These are phyloP conservation scores for Fagopyrum homotropicum DNA, from an alignment of 148 eudicot species.

Conservation along the genomic window DNA sequence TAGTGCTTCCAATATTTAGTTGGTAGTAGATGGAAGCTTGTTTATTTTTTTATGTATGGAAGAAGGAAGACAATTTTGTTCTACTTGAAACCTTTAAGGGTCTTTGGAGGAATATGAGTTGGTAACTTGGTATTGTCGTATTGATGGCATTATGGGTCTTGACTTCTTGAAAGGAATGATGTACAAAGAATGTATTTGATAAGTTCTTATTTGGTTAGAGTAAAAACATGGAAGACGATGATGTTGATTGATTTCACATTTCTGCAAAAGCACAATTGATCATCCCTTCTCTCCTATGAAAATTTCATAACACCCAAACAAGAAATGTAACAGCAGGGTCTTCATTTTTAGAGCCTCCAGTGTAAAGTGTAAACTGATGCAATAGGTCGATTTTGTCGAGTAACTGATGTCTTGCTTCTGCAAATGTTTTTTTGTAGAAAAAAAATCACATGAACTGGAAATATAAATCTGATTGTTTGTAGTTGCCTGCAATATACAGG, in stretches of 20 bases:
- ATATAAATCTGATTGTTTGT: not conserved
- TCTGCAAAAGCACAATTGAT: not conserved
- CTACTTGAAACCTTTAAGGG: not conserved
- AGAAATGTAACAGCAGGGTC: not conserved
- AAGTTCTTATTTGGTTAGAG: not conserved
- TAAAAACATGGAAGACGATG: not conserved
- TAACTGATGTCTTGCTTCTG: not conserved
- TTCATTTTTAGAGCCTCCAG: not conserved
- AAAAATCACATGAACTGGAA: not conserved
- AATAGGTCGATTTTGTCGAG: no score
- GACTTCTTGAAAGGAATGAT: not conserved
- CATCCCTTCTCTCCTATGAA: not conserved
- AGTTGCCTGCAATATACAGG: constrained; percentile 27
- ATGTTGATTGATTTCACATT: not conserved
- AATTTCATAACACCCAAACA: not conserved
- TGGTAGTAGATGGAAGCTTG: not conserved
- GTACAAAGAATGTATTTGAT: not conserved
- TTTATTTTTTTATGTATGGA: not conserved
- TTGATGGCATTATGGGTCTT: not conserved
- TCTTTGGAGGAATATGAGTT: not conserved
- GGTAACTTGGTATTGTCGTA: not conserved
- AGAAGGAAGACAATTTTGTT: not conserved
- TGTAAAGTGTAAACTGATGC: not conserved
- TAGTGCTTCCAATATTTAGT: not conserved
- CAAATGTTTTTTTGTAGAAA: not conserved